Evolutionary conservation across 1,284 basidiomycete genomes (phyloP).

Genomic region (Peniophora sp.): DNA sequence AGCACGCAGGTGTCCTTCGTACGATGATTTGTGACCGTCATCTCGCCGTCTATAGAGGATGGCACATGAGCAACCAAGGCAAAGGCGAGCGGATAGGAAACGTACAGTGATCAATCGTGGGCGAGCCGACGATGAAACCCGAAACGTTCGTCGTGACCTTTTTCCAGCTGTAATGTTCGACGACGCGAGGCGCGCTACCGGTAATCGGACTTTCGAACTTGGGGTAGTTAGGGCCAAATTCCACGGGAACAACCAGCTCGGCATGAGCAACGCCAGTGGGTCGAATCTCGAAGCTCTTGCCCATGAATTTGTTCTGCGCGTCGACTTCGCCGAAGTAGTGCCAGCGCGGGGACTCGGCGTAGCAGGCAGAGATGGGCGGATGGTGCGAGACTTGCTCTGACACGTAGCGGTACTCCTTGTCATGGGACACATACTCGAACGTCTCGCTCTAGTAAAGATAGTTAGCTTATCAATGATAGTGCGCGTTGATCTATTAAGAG

Average conservation of each 20-base stretch:
- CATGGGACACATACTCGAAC: conserved; percentile 88
- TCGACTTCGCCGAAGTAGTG: conserved; percentile 92
- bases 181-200: conserved; percentile 39
- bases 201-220: conserved; percentile 32
- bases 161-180: conserved; percentile 90
- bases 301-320: conserved; percentile 92
- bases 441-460: conserved; percentile 59
- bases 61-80: not conserved
- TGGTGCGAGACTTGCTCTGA: conserved; percentile 97
- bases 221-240: conserved; percentile 54
- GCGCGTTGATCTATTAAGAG: not conserved
- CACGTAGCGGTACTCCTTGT: conserved; percentile 87
- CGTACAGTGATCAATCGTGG: conserved; percentile 86
- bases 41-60: conserved; percentile 62
- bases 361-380: conserved; percentile 96
- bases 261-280: conserved; percentile 93
- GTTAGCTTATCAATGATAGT: not conserved
- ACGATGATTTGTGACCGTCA: conserved; percentile 88
- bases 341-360: conserved; percentile 87
- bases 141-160: conserved; percentile 93
- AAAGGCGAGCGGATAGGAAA: not conserved
- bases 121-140: conserved; percentile 89
- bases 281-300: conserved; percentile 93
- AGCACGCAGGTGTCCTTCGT: conserved; percentile 87
- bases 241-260: conserved; percentile 72